These are phyloP conservation scores for Crassisporium funariophilum DNA, from an alignment of 768 basidiomycete species.

Conservation along the genomic window DNA sequence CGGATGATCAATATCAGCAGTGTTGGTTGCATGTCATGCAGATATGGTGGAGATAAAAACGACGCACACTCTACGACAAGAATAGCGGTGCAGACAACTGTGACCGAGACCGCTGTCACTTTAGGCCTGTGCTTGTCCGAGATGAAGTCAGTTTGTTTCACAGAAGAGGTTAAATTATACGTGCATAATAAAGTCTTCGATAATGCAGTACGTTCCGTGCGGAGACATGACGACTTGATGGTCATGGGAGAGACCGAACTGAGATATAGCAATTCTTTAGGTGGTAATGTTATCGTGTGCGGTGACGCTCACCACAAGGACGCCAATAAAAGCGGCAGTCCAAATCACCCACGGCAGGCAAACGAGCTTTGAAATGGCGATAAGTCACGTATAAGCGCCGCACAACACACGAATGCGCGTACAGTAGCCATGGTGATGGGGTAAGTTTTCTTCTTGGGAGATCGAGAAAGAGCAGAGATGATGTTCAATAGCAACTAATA, in stretches of 20 bases:
- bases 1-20: not conserved
- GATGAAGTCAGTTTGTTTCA: too few relatives aligned
- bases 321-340: slow-evolving; percentile 24
- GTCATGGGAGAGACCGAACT: slow-evolving; percentile 28
- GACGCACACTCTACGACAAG: slow-evolving; percentile 29
- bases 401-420: not conserved
- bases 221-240: slow-evolving; percentile 23
- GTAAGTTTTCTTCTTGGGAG: slow-evolving; percentile 19
- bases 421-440: slow-evolving; percentile 15
- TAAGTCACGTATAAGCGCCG: too few relatives aligned
- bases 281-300: not conserved
- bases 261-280: not conserved
- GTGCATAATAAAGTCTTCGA: slow-evolving; percentile 23
- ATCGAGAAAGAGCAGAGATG: slow-evolving; percentile 28
- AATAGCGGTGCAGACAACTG: slow-evolving; percentile 21
- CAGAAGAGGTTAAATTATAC: not conserved
- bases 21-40: not conserved
- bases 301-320: slow-evolving; percentile 30
- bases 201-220: slow-evolving; percentile 32
- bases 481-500: slow-evolving; percentile 31
- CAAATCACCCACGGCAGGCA: slow-evolving; percentile 32
- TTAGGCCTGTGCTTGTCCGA: slow-evolving; percentile 20
- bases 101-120: slow-evolving; percentile 28
- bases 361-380: slow-evolving; percentile 18
- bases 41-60: not conserved